phyloP scores from a whole-genome alignment of 768 basidiomycete genomes.

The Amanita subjunquillea region DNA sequence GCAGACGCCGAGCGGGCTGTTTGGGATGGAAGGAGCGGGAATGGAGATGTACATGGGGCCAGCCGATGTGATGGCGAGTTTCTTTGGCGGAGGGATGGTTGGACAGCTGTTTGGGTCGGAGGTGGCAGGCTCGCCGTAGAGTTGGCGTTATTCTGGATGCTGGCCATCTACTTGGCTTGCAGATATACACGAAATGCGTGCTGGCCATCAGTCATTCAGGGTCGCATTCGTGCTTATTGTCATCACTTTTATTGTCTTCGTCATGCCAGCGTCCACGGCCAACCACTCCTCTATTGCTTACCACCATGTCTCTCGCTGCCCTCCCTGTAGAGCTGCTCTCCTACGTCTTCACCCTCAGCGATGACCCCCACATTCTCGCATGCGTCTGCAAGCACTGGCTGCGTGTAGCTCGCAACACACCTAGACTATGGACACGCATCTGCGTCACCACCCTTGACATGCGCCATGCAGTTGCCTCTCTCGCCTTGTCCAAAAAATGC shows the following conservation, averaged over 20 bases:
- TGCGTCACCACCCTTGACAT: conserved; percentile 35
- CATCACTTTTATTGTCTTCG: too few relatives aligned
- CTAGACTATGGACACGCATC: conserved; percentile 45
- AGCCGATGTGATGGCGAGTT: conserved; percentile 44
- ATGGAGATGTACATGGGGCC: conserved; percentile 40
- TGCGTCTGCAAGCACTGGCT: conserved; percentile 45
- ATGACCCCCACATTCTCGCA: conserved; percentile 19
- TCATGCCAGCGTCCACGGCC: too few relatives aligned
- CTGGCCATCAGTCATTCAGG: too few relatives aligned
- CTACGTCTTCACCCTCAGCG: conserved; percentile 42
- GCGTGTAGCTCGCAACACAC: conserved; percentile 33
- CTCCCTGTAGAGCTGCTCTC: conserved; percentile 51
- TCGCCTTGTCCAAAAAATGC: conserved; percentile 35
- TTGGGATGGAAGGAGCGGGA: neutral
- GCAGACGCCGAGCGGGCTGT: neutral
- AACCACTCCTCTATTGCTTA: neutral
- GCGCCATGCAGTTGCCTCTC: conserved; percentile 27
- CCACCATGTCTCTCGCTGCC: conserved; percentile 13
- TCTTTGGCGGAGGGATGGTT: conserved; percentile 38
- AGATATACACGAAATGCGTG: too few relatives aligned
- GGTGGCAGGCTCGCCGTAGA: neutral
- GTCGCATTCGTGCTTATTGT: too few relatives aligned
- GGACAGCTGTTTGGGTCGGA: conserved; percentile 15
- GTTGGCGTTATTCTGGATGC: too few relatives aligned
- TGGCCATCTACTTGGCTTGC: too few relatives aligned